Evolutionary conservation across 495 filamentous ascomycete species (phyloP).

Genomic region (Cenococcum geophilum): DNA sequence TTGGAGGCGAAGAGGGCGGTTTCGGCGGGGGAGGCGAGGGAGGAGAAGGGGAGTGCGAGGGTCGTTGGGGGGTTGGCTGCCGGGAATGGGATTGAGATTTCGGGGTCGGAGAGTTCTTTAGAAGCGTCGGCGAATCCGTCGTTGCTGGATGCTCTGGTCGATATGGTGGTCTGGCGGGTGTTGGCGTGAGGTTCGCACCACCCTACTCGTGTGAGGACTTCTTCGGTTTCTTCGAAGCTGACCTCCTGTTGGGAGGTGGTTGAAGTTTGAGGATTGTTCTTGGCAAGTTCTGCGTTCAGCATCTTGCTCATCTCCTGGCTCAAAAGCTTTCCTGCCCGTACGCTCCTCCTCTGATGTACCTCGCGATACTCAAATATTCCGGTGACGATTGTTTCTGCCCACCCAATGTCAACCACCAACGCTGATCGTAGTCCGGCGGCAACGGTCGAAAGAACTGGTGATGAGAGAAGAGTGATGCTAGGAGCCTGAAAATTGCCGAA

Average conservation of each 20-base stretch:
- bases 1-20: constrained; percentile 60
- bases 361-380: constrained; percentile 86
- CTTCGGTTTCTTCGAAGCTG: constrained; percentile 70
- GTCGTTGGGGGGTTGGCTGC: constrained; percentile 44
- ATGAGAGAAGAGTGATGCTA: constrained; percentile 71
- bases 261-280: constrained; percentile 15
- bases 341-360: constrained; percentile 57
- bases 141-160: constrained; percentile 35
- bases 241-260: constrained; percentile 36
- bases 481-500: constrained; percentile 77
- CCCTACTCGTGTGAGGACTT: constrained; percentile 62
- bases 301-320: constrained; percentile 62
- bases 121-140: constrained; percentile 28
- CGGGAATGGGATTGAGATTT: constrained; percentile 46
- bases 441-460: constrained; percentile 62
- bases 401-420: constrained; percentile 82
- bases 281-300: constrained; percentile 43
- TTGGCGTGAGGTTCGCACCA: constrained; percentile 53
- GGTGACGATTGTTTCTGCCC: constrained; percentile 78
- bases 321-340: constrained; percentile 66
- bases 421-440: constrained; percentile 76
- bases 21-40: constrained; percentile 69
- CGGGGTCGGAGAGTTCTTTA: constrained; percentile 29
- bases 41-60: constrained; percentile 58
- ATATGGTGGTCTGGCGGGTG: constrained; percentile 11